Conservation (phyloP, 495 filamentous ascomycete species). For the Ramalina peruviana region DNA sequence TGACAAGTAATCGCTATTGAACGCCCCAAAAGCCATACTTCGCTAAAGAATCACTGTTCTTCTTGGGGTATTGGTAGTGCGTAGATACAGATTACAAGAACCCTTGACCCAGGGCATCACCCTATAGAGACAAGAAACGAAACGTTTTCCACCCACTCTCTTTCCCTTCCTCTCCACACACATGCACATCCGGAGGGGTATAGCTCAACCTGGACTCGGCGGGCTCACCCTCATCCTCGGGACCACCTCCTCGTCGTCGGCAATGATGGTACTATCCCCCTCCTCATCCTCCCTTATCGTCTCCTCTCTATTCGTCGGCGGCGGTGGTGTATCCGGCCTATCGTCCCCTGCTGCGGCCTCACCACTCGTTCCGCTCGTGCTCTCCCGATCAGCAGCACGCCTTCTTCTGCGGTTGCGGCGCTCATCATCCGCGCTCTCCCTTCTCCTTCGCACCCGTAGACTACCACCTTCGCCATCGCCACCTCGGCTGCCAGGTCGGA, state of each 20-base stretch:
- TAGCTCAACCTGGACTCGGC: constrained; percentile 23
- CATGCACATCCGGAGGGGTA: too few relatives aligned
- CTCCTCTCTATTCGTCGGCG: constrained; percentile 4
- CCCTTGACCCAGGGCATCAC: too few relatives aligned
- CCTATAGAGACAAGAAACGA: too few relatives aligned
- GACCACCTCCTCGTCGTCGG: constrained; percentile 9
- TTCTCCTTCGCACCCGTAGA: constrained; percentile 40
- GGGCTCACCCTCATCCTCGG: constrained; percentile 28
- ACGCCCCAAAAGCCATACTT: too few relatives aligned
- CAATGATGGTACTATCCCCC: constrained; percentile 4
- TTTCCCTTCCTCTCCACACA: too few relatives aligned
- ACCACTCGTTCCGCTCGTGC: constrained; percentile 24
- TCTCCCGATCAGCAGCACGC: constrained; percentile 23
- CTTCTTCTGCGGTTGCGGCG: constrained; percentile 42
- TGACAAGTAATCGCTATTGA: too few relatives aligned
- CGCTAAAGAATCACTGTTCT: too few relatives aligned
- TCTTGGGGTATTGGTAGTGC: too few relatives aligned
- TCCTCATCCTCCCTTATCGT: constrained; percentile 10
- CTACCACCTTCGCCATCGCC: constrained; percentile 23
- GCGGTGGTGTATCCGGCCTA: constrained; percentile 22
- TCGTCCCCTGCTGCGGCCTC: constrained; percentile 8
- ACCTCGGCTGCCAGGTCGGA: constrained; percentile 29
- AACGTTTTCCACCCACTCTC: too few relatives aligned
- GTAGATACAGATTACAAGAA: too few relatives aligned
- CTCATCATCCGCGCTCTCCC: constrained; percentile 62